Evolutionary conservation across 768 basidiomycete species (phyloP).

Genomic region (Glaciozyma martinii): DNA sequence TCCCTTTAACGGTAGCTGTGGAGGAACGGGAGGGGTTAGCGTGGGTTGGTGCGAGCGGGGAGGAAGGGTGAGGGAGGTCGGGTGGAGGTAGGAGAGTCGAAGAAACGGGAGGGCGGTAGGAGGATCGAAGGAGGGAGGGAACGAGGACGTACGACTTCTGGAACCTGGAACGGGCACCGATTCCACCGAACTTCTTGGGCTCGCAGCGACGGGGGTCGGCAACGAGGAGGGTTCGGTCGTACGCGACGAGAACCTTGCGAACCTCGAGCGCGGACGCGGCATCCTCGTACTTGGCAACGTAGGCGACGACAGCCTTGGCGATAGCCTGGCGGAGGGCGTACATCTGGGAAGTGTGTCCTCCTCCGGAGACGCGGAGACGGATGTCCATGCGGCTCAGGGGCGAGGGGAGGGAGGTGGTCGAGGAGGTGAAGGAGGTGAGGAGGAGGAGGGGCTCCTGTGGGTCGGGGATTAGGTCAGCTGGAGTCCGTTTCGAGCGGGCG

Average conservation of each 20-base stretch:
- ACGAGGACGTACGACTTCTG: constrained; percentile 4
- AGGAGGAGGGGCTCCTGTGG: constrained; percentile 63
- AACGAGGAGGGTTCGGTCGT: constrained; percentile 83
- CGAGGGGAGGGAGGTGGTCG: constrained; percentile 56
- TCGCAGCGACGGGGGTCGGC: constrained; percentile 68
- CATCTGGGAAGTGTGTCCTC: constrained; percentile 97
- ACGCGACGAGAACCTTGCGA: constrained; percentile 94
- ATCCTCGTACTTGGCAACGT: constrained; percentile 97
- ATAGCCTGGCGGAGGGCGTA: constrained; percentile 99
- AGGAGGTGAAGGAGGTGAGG: constrained; percentile 40
- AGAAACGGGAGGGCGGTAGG: too few relatives aligned
- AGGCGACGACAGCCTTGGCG: constrained; percentile 92
- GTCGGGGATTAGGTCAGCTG: background rate
- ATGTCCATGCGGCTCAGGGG: constrained; percentile 82
- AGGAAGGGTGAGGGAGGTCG: too few relatives aligned
- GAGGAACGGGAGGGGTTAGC: background rate
- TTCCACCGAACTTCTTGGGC: constrained; percentile 30
- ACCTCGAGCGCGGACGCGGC: constrained; percentile 93
- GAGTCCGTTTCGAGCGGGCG: background rate
- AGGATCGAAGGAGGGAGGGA: background rate
- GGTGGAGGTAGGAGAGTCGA: too few relatives aligned
- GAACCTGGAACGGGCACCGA: constrained; percentile 25
- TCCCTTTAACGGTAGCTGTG: background rate
- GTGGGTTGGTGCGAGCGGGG: background rate
- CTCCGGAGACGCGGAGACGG: constrained; percentile 94